Evolutionary conservation across 805 yeast species (phyloP).

Genomic region (Maudiozyma turicensis): DNA sequence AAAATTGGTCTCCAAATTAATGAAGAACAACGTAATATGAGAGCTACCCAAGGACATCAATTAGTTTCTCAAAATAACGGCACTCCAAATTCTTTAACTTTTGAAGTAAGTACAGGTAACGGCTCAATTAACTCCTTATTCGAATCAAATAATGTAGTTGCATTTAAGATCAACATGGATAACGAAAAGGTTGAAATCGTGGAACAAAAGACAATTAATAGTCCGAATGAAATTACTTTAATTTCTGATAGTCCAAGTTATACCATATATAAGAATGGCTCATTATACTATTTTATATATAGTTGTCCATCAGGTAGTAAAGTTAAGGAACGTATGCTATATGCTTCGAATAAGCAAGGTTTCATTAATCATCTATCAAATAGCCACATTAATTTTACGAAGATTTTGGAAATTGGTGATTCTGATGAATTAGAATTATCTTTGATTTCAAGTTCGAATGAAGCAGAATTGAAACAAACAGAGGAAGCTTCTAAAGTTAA

Average conservation of each 20-base stretch:
- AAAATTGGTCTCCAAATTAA: constrained; percentile 16
- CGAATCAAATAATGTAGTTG: constrained; percentile 36
- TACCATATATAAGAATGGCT: constrained; percentile 40
- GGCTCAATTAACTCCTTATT: constrained; percentile 13
- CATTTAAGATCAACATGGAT: constrained; percentile 41
- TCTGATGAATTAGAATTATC: constrained; percentile 54
- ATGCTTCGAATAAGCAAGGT: constrained; percentile 71
- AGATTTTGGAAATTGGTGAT: constrained; percentile 62
- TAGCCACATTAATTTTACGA: constrained; percentile 33
- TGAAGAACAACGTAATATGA: constrained; percentile 23
- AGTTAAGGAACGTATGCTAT: constrained; percentile 85
- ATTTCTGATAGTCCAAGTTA: constrained; percentile 45
- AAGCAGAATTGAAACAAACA: constrained; percentile 29
- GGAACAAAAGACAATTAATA: constrained; percentile 14
- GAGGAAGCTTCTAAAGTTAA: constrained; percentile 12
- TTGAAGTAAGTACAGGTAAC: constrained; percentile 14
- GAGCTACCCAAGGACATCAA: constrained; percentile 12
- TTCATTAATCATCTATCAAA: constrained; percentile 42
- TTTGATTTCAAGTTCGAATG: constrained; percentile 11
- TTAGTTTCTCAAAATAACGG: constrained; percentile 26
- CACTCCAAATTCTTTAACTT: constrained; percentile 17
- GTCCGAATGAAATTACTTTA: constrained; percentile 30
- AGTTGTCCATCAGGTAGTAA: constrained; percentile 86
- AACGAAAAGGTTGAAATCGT: constrained; percentile 40
- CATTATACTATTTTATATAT: constrained; percentile 52